A percentile compares a stretch with the other conserved stretches of the same genome.
phyloP scores from a whole-genome alignment of 306 rosid species.

The Sophora flavescens region DNA sequence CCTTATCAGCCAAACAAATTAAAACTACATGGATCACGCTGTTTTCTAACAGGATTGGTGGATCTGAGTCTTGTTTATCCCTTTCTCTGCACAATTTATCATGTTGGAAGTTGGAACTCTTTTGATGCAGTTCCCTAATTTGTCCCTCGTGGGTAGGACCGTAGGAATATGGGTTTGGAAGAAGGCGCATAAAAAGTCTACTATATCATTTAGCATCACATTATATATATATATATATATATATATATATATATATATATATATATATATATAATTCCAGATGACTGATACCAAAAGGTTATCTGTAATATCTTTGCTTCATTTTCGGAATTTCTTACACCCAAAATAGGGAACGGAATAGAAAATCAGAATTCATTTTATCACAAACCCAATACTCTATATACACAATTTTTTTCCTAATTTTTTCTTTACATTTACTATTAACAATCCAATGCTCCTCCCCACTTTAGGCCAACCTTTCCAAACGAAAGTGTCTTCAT shows the following conservation, averaged over 20 bases:
- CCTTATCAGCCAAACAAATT: not conserved
- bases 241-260: no score
- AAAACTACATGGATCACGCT: not conserved
- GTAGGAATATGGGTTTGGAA: not conserved
- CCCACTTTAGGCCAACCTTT: constrained; percentile 1
- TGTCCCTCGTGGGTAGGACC: not conserved
- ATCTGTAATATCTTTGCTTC: not conserved
- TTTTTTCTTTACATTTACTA: constrained; percentile 49
- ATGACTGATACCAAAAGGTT: constrained; percentile 5
- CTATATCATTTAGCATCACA: not conserved
- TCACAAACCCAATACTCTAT: constrained; percentile 44
- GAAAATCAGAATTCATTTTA: constrained; percentile 14
- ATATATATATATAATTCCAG: not conserved
- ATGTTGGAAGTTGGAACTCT: not conserved
- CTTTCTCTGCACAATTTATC: not conserved
- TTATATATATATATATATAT: no score
- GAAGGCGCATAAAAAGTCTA: not conserved
- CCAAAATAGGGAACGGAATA: constrained; percentile 13
- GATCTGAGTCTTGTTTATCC: not conserved
- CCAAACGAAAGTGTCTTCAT: not conserved
- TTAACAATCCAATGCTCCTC: constrained; percentile 26
- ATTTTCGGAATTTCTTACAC: constrained; percentile 15
- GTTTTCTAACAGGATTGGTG: not conserved
- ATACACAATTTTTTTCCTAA: constrained; percentile 42
- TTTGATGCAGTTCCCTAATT: not conserved